These are phyloP conservation scores for Aspergillus avenaceus DNA, from an alignment of 495 filamentous ascomycete species.

Conservation along the genomic window DNA sequence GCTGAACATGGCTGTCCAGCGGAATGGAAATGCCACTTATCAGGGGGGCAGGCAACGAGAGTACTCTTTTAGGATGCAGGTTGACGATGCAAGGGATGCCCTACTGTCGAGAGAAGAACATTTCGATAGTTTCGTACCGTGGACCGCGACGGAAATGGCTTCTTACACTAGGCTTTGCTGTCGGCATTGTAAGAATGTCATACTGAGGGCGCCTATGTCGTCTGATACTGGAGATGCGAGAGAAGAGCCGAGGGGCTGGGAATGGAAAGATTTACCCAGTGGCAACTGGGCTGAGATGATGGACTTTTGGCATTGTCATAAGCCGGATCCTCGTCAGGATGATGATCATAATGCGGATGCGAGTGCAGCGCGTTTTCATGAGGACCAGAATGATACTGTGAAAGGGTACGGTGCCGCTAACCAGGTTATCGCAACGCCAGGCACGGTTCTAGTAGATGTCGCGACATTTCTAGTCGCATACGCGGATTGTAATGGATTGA, in stretches of 20 bases:
- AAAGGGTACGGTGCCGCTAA: conserved; percentile 77
- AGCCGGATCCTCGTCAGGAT: conserved; percentile 57
- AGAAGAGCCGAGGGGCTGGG: conserved; percentile 17
- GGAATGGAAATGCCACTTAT: neutral
- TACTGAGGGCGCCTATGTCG: conserved; percentile 23
- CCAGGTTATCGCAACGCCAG: conserved; percentile 55
- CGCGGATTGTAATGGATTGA: conserved; percentile 55
- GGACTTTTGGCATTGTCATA: conserved; percentile 99
- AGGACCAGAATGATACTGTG: conserved; percentile 41
- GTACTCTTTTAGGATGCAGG: conserved; percentile 66
- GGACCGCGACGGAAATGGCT: conserved; percentile 65
- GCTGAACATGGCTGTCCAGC: conserved; percentile 5
- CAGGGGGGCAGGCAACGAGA: conserved; percentile 12
- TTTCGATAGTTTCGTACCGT: conserved; percentile 53
- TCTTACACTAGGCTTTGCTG: conserved; percentile 57
- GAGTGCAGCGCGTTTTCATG: conserved; percentile 18
- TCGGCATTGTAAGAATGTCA: conserved; percentile 46
- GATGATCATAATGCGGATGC: conserved; percentile 28
- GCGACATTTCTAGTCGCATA: conserved; percentile 67
- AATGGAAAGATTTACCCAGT: conserved; percentile 94
- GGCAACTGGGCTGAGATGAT: conserved; percentile 99
- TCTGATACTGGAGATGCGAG: neutral
- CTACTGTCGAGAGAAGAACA: conserved; percentile 19
- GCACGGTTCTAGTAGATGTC: conserved; percentile 74
- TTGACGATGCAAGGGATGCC: conserved; percentile 39